Evolutionary conservation across 805 yeast species (phyloP), one percentile per base, ranked within the genome.

Genomic region (Starmerella stigmatis): DNA sequence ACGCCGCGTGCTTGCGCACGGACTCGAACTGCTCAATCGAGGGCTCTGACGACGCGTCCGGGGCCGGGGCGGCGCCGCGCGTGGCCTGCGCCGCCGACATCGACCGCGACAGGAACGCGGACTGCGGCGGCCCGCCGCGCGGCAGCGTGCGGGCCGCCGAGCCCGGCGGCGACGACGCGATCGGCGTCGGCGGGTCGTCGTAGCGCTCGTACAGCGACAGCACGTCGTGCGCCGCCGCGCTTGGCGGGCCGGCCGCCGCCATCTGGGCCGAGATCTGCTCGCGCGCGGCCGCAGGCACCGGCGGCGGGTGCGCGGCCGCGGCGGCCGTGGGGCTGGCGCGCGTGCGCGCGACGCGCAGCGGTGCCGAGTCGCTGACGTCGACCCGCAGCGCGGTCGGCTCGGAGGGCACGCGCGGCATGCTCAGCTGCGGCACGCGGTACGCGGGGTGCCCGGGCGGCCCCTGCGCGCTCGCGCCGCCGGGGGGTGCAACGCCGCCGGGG

Each of bases 21-120:
- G 47, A 37, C 43, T 63, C 65, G 47, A 63, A 58, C 40, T 54
- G 54, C 37, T 59, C 60, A 2, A 58, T 57, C 6, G 61, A 57
- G 25, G 60, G 49, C n/a, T 41, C 49, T 10, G 38, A 11, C 11
- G 22, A 4, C 25, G 41, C 29, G 33, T 17, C 41, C 7, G 29
- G 3, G 4, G 29, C 29, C 5, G 29, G 21, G n/a, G 29, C 29
- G 5, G 39, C 21, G 29, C 20, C 39, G 13, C 29, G 29, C 29
- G 39, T 12, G 12, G 39, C 13, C 28, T 35, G 10, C n/a, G 39
- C 29, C 12, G 28, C 29, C 20, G 39, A 22, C 4, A 35, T 29
- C 5, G 29, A n/a, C 10, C 29, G 36, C 25, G 36, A 33, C 25
- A 33, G 26, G 26, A 33, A 33, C 15, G 25, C 36, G 4, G 36